These are phyloP conservation scores for Colletotrichum orchidophilum DNA, from an alignment of 2,329 filamentous ascomycete genomes.

Conservation along the genomic window DNA sequence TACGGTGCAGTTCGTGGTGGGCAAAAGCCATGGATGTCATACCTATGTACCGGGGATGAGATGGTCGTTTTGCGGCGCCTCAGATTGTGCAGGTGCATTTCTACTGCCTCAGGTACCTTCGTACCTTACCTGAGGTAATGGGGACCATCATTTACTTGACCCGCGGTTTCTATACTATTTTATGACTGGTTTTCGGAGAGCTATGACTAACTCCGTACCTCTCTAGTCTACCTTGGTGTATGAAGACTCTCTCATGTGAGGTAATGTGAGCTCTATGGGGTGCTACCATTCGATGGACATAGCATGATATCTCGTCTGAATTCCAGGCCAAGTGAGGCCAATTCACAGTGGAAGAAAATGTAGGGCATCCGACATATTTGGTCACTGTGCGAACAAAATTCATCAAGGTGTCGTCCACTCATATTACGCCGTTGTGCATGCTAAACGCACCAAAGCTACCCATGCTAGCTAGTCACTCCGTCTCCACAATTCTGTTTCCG, in stretches of 20 bases:
- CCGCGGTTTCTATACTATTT: background rate
- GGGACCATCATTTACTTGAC: background rate
- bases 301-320: background rate
- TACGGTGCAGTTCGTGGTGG: slow-evolving; percentile 4
- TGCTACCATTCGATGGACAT: background rate
- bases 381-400: slow-evolving; percentile 6
- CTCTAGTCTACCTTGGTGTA: background rate
- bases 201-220: background rate
- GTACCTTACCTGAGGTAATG: background rate
- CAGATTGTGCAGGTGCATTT: background rate
- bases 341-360: background rate
- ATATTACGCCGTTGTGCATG: background rate
- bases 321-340: background rate
- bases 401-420: background rate
- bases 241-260: background rate
- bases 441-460: slow-evolving; percentile 1
- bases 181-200: background rate
- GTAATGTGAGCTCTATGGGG: background rate
- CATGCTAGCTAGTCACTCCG: background rate
- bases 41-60: background rate
- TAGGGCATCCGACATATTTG: background rate
- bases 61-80: background rate
- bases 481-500: background rate
- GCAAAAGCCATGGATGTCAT: background rate
- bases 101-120: background rate